Base-by-base conservation (phyloP, 495 filamentous ascomycete species). In the Sphaerosporella brunnea region DNA sequence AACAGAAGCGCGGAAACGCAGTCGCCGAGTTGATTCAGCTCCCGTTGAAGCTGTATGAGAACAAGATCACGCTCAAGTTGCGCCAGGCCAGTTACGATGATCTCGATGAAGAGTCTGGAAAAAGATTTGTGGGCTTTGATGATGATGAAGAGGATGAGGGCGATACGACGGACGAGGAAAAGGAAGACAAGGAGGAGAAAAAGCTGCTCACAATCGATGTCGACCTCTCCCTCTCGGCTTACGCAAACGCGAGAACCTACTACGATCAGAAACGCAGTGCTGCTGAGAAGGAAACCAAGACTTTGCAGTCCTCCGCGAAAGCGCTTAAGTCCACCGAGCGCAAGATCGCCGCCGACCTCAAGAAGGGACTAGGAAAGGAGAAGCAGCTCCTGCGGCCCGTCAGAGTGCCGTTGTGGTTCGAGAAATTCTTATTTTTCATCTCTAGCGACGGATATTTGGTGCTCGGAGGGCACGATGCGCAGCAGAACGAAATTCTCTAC, bases 371-470 rank as follows among this genome's bases (percentile, higher is more conserved):
- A 40, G 92, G 92, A 63, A 81, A 88, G 54, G 90, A 97, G 62
- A 97, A 96, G 59, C 77, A 84, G 20, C 64, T 93, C 15, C 68
- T 96, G 1, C 80, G 84, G 43, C 85, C 80, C 11, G 77, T 93
- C 10, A 69, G 90, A 32, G 79, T 76, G 51, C 77, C 75, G 40
- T 71, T 84, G 53, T 97, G 90, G 87, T 95, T 96, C 56, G 90
- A 97, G 55, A 97, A 96, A 59, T 97, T 93, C 53, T 62, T 74
- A 13, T 95, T 81, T 67, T 97, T 97, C 67, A 75, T 96, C 51
- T 93, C 85, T 1, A 93, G 88, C 0, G 90, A 97, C 54, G 88
- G 90, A 5, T 94, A 96, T 58, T 73, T 97, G 3, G 82, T 94
- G 9, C 69, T 97, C 18, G 80, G 78, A 40, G 88, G 84, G 2